phyloP scores from a whole-genome alignment of 2,329 filamentous ascomycete species.

The Triangularia setosa region DNA sequence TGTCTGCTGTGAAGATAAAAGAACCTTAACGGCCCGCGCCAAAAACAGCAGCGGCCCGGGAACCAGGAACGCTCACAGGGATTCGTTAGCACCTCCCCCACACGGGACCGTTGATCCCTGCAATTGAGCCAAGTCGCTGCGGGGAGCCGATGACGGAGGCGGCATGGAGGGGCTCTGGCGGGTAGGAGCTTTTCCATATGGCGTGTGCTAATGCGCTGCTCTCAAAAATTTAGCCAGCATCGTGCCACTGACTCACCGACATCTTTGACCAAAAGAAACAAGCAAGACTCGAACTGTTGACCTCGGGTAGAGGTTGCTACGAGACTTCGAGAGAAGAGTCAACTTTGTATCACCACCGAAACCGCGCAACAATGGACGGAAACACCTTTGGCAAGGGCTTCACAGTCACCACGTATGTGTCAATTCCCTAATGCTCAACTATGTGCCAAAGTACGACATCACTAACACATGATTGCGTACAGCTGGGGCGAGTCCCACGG shows the following conservation, averaged over 20 bases:
- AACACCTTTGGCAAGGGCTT: conserved; percentile 76
- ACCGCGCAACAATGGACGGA: conserved; percentile 40
- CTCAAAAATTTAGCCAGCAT: conserved; percentile 5
- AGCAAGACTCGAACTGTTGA: not conserved
- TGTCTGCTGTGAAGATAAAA: not conserved
- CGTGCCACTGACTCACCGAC: conserved; percentile 19
- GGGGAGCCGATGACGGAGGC: conserved; percentile 25
- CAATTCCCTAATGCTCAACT: not conserved
- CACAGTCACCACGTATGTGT: conserved; percentile 71
- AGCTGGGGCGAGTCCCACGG: conserved; percentile 64
- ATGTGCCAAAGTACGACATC: not conserved
- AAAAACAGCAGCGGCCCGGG: not conserved
- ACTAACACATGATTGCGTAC: conserved; percentile 11
- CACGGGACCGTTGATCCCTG: not conserved
- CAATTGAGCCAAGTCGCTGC: not conserved
- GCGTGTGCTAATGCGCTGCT: not conserved
- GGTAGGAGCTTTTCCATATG: conserved; percentile 16
- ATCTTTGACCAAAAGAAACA: not conserved
- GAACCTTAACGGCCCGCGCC: not conserved
- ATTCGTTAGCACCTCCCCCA: not conserved
- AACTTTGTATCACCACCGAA: conserved; percentile 48
- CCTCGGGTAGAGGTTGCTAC: not conserved
- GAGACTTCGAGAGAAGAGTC: not conserved
- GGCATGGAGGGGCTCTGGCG: conserved; percentile 20
- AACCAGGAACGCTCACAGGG: not conserved